Percentiles rank a stretch among this genome's conserved stretches.
Evolutionary conservation across 306 rosid species (phyloP).

Genomic region (Glycyrrhiza uralensis): DNA sequence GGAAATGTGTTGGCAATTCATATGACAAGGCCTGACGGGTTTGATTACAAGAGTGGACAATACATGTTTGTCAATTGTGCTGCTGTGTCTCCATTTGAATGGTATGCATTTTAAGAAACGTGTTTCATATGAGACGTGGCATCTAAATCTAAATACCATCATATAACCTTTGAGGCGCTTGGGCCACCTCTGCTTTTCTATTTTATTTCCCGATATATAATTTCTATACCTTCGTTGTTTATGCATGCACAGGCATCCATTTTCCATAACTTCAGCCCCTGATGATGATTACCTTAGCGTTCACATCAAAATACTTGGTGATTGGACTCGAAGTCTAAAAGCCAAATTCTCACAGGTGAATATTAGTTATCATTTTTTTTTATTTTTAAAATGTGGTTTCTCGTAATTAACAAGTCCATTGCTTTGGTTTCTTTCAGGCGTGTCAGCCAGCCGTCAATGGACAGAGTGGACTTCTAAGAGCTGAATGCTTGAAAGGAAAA

Average conservation of each 20-base stretch:
- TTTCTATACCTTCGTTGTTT: neutral
- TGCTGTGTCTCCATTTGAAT: conserved; percentile 58
- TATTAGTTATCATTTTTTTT: neutral
- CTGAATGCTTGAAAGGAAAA: conserved; percentile 44
- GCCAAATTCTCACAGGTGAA: conserved; percentile 46
- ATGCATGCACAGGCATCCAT: conserved; percentile 59
- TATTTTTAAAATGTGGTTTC: neutral
- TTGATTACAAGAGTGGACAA: conserved; percentile 61
- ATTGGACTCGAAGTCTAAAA: conserved; percentile 52
- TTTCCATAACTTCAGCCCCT: conserved; percentile 74
- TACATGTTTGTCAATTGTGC: conserved; percentile 62
- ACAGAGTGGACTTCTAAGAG: conserved; percentile 52
- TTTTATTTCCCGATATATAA: neutral
- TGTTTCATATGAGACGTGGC: conserved; percentile 4
- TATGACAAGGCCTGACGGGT: conserved; percentile 64
- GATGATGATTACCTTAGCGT: conserved; percentile 61
- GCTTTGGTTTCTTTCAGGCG: conserved; percentile 39
- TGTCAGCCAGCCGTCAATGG: conserved; percentile 52
- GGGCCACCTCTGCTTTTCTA: neutral
- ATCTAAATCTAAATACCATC: neutral
- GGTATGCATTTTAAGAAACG: conserved; percentile 37
- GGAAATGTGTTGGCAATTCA: conserved; percentile 57
- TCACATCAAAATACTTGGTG: conserved; percentile 59
- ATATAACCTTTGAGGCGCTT: neutral
- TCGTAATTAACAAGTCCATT: neutral